These are phyloP conservation scores for Papiliotrema laurentii DNA, from an alignment of 1,284 basidiomycete species.

Conservation along the genomic window DNA sequence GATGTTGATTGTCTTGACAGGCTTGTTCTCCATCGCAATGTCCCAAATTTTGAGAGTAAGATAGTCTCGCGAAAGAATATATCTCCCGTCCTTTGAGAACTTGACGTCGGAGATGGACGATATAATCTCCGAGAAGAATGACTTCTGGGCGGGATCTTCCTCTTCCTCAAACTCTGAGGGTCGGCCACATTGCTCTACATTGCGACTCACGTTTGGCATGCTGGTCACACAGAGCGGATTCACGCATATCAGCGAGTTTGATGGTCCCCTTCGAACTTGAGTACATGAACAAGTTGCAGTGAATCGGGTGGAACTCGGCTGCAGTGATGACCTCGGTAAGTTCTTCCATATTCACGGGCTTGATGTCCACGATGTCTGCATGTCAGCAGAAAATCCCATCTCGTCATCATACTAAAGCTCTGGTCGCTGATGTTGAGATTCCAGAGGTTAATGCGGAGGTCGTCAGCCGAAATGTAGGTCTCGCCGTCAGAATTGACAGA, in stretches of 20 bases:
- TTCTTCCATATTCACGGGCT: slow-evolving; percentile 99
- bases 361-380: slow-evolving; percentile 98
- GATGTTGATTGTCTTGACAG: slow-evolving; percentile 96
- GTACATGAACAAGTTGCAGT: slow-evolving; percentile 99
- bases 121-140: slow-evolving; percentile 99
- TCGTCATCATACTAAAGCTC: slow-evolving; percentile 75
- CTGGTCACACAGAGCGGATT: slow-evolving; percentile 92
- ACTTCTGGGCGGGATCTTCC: slow-evolving; percentile 93
- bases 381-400: background rate
- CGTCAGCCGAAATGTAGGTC: slow-evolving; percentile 98
- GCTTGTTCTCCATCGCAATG: slow-evolving; percentile 96
- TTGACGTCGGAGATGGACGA: slow-evolving; percentile 99
- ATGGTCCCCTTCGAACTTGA: slow-evolving; percentile 99
- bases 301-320: slow-evolving; percentile 95
- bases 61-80: slow-evolving; percentile 96
- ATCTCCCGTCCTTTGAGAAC: slow-evolving; percentile 94
- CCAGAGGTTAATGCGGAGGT: slow-evolving; percentile 96
- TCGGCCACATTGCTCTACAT: slow-evolving; percentile 7
- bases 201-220: slow-evolving; percentile 83
- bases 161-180: slow-evolving; percentile 89
- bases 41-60: slow-evolving; percentile 99
- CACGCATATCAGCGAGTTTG: slow-evolving; percentile 99
- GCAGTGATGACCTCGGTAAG: slow-evolving; percentile 99
- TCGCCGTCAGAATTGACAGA: slow-evolving; percentile 99
- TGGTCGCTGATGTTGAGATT: slow-evolving; percentile 98